Evolutionary conservation across 306 rosid genomes (phyloP), one percentile per base, ranked within the genome.

Genomic region (Prunus mume): DNA sequence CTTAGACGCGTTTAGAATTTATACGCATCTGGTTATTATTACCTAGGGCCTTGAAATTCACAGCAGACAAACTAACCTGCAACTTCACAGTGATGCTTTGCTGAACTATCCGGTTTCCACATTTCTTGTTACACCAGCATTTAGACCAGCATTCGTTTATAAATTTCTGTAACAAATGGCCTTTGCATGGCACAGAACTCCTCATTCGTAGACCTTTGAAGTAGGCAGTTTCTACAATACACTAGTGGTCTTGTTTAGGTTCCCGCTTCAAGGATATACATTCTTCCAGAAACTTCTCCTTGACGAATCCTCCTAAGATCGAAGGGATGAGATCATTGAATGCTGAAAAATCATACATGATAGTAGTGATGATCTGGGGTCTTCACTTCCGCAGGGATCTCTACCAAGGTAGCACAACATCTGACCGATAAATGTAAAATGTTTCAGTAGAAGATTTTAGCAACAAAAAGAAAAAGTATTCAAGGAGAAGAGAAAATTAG

Each of bases 361-460:
- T 81, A 76, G 62, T 81, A 81, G 74, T 65, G 70, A 56, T 15
- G 81, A 41, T 76, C 74, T 22, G 85, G 85, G 9, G 78, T 76
- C 74, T 81, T 81, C 46, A 76, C 65, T 76, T 81, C 70, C 9
- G 71, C 74, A 11, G 85, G 85, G 74, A 81, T 76, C 74, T 65
- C 74, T 66, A 81, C 20, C 75, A 81, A 81, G 77, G 27, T n/a
- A 45, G 85, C 85, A 11, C 14, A 27, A 54, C 85, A 81, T 57
- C 84, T 80, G 57, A 15, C 34, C 57, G 68, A 54, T 28, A 19
- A 17, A 49, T 7, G 17, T 25, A 25, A 25, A 25, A 30, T 11
- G 27, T 25, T 25, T 25, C 27, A 1, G 27, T 25, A 25, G 27
- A 25, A 25, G 24, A 17, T 17, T 60, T 47, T 19, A 30, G 52